Conservation (phyloP, 2,329 filamentous ascomycete genomes). For the Myriosclerotinia duriaeana region DNA sequence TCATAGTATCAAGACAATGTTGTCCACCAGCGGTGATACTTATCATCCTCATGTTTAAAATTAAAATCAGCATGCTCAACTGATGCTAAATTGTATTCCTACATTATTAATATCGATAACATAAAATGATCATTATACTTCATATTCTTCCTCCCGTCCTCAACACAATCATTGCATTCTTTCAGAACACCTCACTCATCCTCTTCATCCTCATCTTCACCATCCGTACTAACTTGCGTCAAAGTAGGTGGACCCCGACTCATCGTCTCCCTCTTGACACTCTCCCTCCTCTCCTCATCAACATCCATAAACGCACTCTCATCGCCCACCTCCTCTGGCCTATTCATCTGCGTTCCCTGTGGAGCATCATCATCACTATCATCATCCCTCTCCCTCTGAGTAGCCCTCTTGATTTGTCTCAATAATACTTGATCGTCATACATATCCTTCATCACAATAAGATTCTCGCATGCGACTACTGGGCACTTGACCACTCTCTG, state of each 20-base stretch:
- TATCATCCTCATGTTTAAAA: too few species aligned
- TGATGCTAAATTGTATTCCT: background rate
- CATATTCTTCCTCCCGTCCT: background rate
- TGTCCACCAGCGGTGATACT: too few species aligned
- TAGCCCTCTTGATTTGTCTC: slow-evolving; percentile 57
- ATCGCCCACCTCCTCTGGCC: slow-evolving; percentile 6
- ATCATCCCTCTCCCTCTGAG: slow-evolving; percentile 47
- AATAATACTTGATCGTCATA: slow-evolving; percentile 56
- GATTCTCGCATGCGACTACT: slow-evolving; percentile 60
- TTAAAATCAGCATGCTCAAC: too few species aligned
- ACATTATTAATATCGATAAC: background rate
- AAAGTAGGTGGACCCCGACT: background rate
- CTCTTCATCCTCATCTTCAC: slow-evolving; percentile 1
- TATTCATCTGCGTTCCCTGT: slow-evolving; percentile 8
- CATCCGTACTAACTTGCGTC: slow-evolving; percentile 3
- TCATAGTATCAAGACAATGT: too few species aligned
- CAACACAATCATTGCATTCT: too few species aligned
- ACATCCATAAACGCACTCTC: slow-evolving; percentile 14
- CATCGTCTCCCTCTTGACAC: background rate
- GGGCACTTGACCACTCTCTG: slow-evolving; percentile 55
- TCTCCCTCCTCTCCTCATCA: background rate
- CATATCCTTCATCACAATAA: slow-evolving; percentile 53
- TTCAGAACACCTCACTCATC: background rate
- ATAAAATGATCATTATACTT: background rate
- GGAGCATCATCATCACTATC: slow-evolving; percentile 36